Percentiles rank a stretch among this genome's conserved stretches.
phyloP scores from a whole-genome alignment of 2,329 filamentous ascomycete genomes.

The Hymenoscyphus repandus region DNA sequence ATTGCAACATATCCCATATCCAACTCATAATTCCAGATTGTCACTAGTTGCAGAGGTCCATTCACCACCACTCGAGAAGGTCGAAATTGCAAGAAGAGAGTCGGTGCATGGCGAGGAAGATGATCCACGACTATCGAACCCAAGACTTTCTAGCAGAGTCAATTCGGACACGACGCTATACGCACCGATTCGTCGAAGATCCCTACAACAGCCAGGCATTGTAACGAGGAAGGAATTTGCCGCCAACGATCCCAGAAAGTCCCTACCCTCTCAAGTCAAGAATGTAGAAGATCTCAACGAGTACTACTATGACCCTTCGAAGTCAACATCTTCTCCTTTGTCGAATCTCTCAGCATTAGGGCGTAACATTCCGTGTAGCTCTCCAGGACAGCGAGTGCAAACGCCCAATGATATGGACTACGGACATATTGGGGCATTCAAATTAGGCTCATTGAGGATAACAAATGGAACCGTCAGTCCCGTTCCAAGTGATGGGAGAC shows the following conservation, averaged over 20 bases:
- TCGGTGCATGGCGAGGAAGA: constrained; percentile 9
- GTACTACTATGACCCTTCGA: constrained; percentile 15
- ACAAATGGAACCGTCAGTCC: constrained; percentile 54
- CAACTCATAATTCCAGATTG: constrained; percentile 19
- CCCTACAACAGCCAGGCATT: constrained; percentile 29
- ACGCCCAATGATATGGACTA: constrained; percentile 54
- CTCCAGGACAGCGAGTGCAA: constrained; percentile 22
- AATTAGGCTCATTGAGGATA: constrained; percentile 57
- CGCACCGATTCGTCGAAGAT: constrained; percentile 27
- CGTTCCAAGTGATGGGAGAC: constrained; percentile 33
- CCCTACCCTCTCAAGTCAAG: constrained; percentile 16
- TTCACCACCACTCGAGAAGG: constrained; percentile 13
- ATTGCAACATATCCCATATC: constrained; percentile 18
- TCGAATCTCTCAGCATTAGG: constrained; percentile 6
- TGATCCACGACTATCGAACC: neutral
- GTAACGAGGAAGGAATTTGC: constrained; percentile 26
- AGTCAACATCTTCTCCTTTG: constrained; percentile 14
- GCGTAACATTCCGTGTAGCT: constrained; percentile 6
- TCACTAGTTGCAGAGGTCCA: constrained; percentile 24
- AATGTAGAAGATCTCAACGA: constrained; percentile 12
- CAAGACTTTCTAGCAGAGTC: constrained; percentile 9
- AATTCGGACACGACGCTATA: constrained; percentile 24
- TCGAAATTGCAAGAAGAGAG: constrained; percentile 1
- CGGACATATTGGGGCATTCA: constrained; percentile 55
- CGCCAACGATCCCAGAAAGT: constrained; percentile 13